phyloP scores from a whole-genome alignment of 2,329 filamentous ascomycete genomes.

The Endoconidiophora polonica region DNA sequence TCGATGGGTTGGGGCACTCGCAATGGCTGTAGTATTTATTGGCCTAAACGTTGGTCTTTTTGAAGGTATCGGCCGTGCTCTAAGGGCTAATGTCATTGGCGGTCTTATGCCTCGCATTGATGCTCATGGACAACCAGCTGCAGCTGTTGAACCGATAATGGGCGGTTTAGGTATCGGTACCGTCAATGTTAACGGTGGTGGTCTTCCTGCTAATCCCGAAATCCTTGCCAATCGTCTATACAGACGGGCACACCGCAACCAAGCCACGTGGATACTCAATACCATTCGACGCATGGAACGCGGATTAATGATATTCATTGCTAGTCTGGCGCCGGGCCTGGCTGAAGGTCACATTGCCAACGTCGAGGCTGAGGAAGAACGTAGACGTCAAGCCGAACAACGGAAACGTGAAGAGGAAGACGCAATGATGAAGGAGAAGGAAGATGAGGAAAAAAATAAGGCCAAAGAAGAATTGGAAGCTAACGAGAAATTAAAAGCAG shows the following conservation, averaged over 20 bases:
- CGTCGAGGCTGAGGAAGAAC: conserved; percentile 35
- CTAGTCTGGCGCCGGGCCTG: conserved; percentile 48
- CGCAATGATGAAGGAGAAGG: conserved; percentile 16
- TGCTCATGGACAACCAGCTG: conserved; percentile 23
- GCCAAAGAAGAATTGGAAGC: conserved; percentile 2
- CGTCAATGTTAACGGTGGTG: background rate
- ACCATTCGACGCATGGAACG: conserved; percentile 31
- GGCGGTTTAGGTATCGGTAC: conserved; percentile 9
- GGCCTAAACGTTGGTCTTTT: conserved; percentile 40
- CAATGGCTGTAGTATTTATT: conserved; percentile 38
- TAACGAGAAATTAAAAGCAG: background rate
- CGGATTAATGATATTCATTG: conserved; percentile 44
- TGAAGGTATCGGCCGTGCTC: conserved; percentile 37
- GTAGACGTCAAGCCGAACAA: conserved; percentile 25
- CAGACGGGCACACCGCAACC: conserved; percentile 26
- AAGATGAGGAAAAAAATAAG: conserved; percentile 3
- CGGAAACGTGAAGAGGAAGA: conserved; percentile 16
- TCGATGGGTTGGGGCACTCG: conserved; percentile 38
- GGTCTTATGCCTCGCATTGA: conserved; percentile 31
- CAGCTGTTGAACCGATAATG: conserved; percentile 17
- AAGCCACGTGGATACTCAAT: conserved; percentile 32
- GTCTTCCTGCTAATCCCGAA: conserved; percentile 22
- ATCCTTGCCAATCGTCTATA: conserved; percentile 38
- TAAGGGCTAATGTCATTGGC: conserved; percentile 39
- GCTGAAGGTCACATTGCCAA: conserved; percentile 48